These are phyloP conservation scores for Aureobasidium mangrovei DNA, from an alignment of 2,329 filamentous ascomycete genomes.

Conservation along the genomic window DNA sequence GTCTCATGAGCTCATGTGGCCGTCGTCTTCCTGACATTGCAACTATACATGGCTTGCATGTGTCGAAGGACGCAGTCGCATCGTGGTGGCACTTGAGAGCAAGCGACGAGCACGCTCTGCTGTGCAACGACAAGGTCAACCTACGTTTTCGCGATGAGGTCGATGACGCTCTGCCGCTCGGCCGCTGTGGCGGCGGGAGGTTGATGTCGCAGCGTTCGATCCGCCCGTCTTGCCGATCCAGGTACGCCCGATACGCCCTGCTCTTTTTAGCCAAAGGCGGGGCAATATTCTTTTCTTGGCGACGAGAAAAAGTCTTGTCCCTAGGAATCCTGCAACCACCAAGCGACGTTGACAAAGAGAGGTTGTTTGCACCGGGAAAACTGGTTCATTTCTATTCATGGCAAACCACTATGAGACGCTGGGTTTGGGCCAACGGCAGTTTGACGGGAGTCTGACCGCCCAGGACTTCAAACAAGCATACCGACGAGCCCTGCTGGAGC, in stretches of 20 bases:
- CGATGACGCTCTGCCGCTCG: slow-evolving; percentile 4
- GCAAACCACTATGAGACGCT: slow-evolving; percentile 25
- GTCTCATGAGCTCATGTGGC: not conserved
- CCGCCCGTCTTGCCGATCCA: slow-evolving; percentile 3
- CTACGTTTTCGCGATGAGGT: slow-evolving; percentile 7
- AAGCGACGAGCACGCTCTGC: not conserved
- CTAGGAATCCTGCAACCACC: not conserved
- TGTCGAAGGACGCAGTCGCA: not conserved
- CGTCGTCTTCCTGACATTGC: slow-evolving; percentile 6
- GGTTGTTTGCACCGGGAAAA: not conserved
- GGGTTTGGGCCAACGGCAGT: slow-evolving; percentile 18
- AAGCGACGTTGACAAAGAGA: not conserved
- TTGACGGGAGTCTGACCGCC: slow-evolving; percentile 17
- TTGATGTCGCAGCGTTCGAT: slow-evolving; percentile 8
- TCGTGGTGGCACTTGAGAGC: not conserved
- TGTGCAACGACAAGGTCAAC: slow-evolving; percentile 5
- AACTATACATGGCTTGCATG: not conserved
- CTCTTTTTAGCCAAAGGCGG: slow-evolving; percentile 3
- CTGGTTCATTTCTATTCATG: slow-evolving; percentile 8
- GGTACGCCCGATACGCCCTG: not conserved
- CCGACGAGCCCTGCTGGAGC: slow-evolving; percentile 45
- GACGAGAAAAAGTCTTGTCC: slow-evolving; percentile 3
- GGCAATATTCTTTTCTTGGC: slow-evolving; percentile 10
- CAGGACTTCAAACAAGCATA: slow-evolving; percentile 46
- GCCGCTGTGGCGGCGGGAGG: slow-evolving; percentile 8